A percentile compares a stretch with the other conserved stretches of the same genome.
These are phyloP conservation scores for Coprinopsis sp. DNA, from an alignment of 768 basidiomycete species.

Conservation along the genomic window DNA sequence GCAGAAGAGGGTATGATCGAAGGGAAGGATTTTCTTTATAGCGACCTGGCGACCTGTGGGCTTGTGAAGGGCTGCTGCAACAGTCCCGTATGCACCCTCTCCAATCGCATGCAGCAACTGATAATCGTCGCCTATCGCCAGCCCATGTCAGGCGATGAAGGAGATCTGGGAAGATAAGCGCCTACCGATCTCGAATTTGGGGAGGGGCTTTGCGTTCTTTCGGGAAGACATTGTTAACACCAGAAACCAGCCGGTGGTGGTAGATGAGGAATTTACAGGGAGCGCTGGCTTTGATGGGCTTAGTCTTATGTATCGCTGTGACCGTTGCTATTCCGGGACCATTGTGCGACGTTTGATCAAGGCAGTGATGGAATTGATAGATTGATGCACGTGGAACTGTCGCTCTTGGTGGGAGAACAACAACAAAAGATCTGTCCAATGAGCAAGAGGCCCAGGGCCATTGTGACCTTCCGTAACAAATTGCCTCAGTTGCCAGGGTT, in stretches of 20 bases:
- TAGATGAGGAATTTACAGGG: slow-evolving; percentile 12
- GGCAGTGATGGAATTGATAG: not conserved
- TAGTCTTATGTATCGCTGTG: slow-evolving; percentile 8
- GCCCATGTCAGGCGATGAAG: slow-evolving; percentile 3
- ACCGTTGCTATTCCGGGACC: too few species aligned
- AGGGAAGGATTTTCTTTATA: slow-evolving; percentile 93
- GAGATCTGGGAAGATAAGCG: slow-evolving; percentile 1
- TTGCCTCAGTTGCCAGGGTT: slow-evolving; percentile 6
- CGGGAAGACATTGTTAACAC: slow-evolving; percentile 50
- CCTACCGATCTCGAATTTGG: slow-evolving; percentile 69
- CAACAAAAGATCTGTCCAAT: too few species aligned
- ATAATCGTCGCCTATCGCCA: slow-evolving; percentile 59
- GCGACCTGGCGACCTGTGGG: slow-evolving; percentile 82
- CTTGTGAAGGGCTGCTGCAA: slow-evolving; percentile 82
- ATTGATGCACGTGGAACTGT: too few species aligned
- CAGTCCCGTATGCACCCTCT: slow-evolving; percentile 88
- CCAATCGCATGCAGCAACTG: slow-evolving; percentile 70
- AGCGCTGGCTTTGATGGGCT: not conserved
- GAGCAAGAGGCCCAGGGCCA: not conserved
- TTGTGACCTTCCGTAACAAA: not conserved
- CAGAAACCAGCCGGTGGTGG: slow-evolving; percentile 47
- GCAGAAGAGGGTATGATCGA: slow-evolving; percentile 91
- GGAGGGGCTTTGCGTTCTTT: slow-evolving; percentile 60
- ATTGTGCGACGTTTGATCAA: not conserved
- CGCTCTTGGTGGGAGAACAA: too few species aligned